Conservation (phyloP, 2,329 filamentous ascomycete genomes). For the Aspergillus hortae region DNA sequence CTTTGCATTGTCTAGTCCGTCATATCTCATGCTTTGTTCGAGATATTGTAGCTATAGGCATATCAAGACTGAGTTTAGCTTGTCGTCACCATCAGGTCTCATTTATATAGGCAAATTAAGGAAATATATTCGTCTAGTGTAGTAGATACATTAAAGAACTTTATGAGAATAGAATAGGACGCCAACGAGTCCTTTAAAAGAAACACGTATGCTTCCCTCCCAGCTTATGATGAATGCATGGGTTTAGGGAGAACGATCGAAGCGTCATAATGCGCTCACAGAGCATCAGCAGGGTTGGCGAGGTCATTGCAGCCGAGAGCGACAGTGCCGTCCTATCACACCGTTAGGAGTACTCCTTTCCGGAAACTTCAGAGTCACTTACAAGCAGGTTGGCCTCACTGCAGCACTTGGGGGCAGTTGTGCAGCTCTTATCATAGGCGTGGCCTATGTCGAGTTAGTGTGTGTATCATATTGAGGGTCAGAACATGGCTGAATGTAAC, state of each 20-base stretch:
- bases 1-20: too few species aligned
- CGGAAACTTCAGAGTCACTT: slow-evolving; percentile 5
- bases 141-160: neutral
- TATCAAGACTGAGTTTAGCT: too few species aligned
- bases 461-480: neutral
- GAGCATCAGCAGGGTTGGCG: neutral
- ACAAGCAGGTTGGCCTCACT: slow-evolving; percentile 28
- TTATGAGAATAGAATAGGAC: neutral
- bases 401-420: slow-evolving; percentile 25
- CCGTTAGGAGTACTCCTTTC: neutral
- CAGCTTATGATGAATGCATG: neutral
- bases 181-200: neutral
- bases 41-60: too few species aligned
- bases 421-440: slow-evolving; percentile 19
- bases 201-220: neutral
- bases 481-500: neutral
- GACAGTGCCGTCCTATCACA: neutral
- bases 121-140: neutral
- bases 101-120: neutral
- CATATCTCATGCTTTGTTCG: too few species aligned
- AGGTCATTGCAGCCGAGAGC: slow-evolving; percentile 2
- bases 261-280: neutral
- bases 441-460: slow-evolving; percentile 17
- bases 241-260: neutral
- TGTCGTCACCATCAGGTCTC: too few species aligned